These are phyloP conservation scores for Solanum rostratum DNA, from an alignment of 257 asterid species.

Conservation along the genomic window DNA sequence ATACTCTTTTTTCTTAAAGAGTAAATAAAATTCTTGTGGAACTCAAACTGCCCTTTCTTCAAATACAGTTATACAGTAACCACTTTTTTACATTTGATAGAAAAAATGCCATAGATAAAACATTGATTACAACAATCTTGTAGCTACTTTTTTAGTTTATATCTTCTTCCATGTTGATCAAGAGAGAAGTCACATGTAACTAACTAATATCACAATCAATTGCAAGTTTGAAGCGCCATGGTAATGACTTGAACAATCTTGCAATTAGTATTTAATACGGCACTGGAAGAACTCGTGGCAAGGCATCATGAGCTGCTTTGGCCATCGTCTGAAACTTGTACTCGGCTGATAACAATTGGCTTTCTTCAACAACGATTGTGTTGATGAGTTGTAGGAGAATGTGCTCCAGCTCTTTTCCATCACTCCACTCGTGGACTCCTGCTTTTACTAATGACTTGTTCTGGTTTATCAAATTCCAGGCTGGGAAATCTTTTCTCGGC, in stretches of 20 bases:
- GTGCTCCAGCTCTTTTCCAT: conserved; percentile 48
- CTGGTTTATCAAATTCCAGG: conserved; percentile 52
- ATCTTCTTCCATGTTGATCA: neutral
- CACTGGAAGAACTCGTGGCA: conserved; percentile 11
- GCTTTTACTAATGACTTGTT: conserved; percentile 29
- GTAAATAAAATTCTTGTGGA: no score
- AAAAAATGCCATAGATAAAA: neutral
- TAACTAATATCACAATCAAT: neutral
- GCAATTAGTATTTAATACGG: conserved; percentile 10
- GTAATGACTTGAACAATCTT: neutral
- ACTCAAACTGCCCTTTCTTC: no score
- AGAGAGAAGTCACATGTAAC: neutral
- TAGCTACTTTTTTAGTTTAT: neutral
- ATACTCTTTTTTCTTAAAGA: no score
- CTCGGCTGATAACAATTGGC: conserved; percentile 7
- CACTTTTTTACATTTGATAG: neutral
- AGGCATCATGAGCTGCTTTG: neutral
- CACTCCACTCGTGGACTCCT: conserved; percentile 43
- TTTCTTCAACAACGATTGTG: conserved; percentile 19
- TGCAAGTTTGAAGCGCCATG: neutral
- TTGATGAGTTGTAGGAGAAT: conserved; percentile 29
- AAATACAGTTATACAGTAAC: neutral
- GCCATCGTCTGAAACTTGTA: conserved; percentile 9
- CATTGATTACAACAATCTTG: neutral
- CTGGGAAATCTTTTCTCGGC: conserved; percentile 76